phyloP scores from a whole-genome alignment of 495 filamentous ascomycete genomes.

The Jackrogersella multiformis region DNA sequence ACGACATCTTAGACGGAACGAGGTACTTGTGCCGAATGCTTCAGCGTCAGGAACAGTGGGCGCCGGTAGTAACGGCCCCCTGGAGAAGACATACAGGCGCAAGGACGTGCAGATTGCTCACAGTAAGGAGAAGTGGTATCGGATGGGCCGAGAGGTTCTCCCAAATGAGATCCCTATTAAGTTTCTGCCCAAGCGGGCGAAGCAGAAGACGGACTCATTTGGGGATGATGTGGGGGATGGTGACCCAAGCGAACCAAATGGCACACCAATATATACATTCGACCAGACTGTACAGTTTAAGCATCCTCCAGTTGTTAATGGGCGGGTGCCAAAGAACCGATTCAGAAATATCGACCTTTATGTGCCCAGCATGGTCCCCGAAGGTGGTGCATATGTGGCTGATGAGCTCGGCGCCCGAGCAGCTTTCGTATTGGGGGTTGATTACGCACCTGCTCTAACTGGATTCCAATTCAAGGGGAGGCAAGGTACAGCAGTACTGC shows the following conservation, averaged over 20 bases:
- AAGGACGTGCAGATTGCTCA: constrained; percentile 78
- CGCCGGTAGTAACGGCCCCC: constrained; percentile 64
- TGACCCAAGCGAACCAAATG: constrained; percentile 53
- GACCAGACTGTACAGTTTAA: constrained; percentile 81
- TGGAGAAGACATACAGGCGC: constrained; percentile 77
- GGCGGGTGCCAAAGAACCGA: constrained; percentile 81
- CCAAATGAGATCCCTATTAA: constrained; percentile 80
- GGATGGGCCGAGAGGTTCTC: constrained; percentile 79
- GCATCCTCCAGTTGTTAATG: constrained; percentile 77
- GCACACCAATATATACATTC: constrained; percentile 71
- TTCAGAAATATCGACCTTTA: constrained; percentile 94
- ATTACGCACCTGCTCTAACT: constrained; percentile 88
- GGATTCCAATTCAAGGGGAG: constrained; percentile 88
- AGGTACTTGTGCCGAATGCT: constrained; percentile 76
- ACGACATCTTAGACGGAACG: constrained; percentile 83
- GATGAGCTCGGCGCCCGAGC: constrained; percentile 74
- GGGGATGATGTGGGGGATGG: constrained; percentile 51
- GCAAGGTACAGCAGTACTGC: constrained; percentile 79
- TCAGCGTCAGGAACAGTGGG: constrained; percentile 79
- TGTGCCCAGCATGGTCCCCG: constrained; percentile 90
- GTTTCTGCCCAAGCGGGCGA: constrained; percentile 59
- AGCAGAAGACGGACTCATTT: constrained; percentile 40
- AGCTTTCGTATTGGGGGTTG: constrained; percentile 79
- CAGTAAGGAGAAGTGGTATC: constrained; percentile 87
- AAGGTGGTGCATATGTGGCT: constrained; percentile 73